Evolutionary conservation across 2,329 filamentous ascomycete genomes (phyloP).

Genomic region (Rhytidhysteron rufulum): DNA sequence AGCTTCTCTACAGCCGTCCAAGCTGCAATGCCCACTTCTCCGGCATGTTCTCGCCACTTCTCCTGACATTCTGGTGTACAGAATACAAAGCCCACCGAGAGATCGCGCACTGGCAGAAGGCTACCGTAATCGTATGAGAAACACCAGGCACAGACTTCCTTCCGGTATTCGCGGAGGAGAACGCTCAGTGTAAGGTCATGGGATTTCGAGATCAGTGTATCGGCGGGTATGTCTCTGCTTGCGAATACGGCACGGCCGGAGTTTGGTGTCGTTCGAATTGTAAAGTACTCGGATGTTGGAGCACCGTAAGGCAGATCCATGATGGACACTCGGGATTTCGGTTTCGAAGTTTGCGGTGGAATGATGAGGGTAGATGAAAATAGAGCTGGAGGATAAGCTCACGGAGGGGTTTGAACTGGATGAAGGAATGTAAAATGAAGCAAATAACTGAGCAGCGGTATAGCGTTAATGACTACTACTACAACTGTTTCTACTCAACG

Average conservation of each 20-base stretch:
- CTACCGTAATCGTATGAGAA: slow-evolving; percentile 45
- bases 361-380: slow-evolving; percentile 10
- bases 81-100: slow-evolving; percentile 40
- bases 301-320: slow-evolving; percentile 16
- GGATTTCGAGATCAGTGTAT: slow-evolving; percentile 35
- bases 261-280: slow-evolving; percentile 37
- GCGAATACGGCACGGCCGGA: slow-evolving; percentile 46
- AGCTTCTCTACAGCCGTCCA: slow-evolving; percentile 33
- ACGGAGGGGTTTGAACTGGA: no score
- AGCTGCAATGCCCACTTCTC: slow-evolving; percentile 21
- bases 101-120: slow-evolving; percentile 36
- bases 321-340: no score
- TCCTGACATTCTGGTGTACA: slow-evolving; percentile 36
- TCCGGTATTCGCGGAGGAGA: slow-evolving; percentile 43
- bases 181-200: slow-evolving; percentile 38
- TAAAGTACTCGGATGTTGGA: slow-evolving; percentile 28
- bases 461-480: neutral
- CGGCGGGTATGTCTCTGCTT: slow-evolving; percentile 25
- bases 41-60: slow-evolving; percentile 28
- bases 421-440: neutral
- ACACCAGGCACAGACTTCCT: slow-evolving; percentile 48
- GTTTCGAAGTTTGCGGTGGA: slow-evolving; percentile 3
- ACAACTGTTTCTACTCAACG: neutral
- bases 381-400: no score
- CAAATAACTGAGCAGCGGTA: neutral